Evolutionary conservation across 2,329 filamentous ascomycete species (phyloP).

Genomic region (Xylaria multiplex): DNA sequence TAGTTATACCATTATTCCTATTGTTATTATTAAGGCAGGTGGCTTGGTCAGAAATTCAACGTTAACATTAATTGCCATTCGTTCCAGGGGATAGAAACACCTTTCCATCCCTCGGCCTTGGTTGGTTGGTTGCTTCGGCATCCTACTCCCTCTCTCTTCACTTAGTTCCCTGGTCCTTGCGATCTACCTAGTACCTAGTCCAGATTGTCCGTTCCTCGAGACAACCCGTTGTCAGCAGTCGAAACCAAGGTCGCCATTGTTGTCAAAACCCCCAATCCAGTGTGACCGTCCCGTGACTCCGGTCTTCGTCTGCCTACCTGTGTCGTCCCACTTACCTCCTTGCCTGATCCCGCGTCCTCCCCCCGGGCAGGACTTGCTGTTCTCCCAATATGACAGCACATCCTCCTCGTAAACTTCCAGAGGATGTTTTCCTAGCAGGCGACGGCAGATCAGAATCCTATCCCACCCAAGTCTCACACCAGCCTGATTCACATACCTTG

Average conservation of each 20-base stretch:
- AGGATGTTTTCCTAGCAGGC: slow-evolving; percentile 42
- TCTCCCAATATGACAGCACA: slow-evolving; percentile 46
- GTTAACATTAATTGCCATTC: neutral
- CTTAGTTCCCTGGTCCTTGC: slow-evolving; percentile 38
- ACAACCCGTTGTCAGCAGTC: slow-evolving; percentile 31
- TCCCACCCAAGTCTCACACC: slow-evolving; percentile 32
- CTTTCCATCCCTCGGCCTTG: slow-evolving; percentile 21
- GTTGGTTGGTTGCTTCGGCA: slow-evolving; percentile 35
- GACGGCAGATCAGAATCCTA: slow-evolving; percentile 35
- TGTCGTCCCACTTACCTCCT: slow-evolving; percentile 17
- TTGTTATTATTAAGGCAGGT: slow-evolving; percentile 24
- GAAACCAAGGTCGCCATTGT: slow-evolving; percentile 38
- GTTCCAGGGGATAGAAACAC: slow-evolving; percentile 16
- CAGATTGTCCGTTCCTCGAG: slow-evolving; percentile 24
- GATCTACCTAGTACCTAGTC: slow-evolving; percentile 15
- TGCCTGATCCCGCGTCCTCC: slow-evolving; percentile 18
- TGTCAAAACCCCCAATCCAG: slow-evolving; percentile 18
- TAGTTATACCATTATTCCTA: neutral
- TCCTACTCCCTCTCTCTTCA: slow-evolving; percentile 12
- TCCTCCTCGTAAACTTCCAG: slow-evolving; percentile 43
- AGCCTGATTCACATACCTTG: slow-evolving; percentile 39
- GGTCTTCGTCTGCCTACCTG: slow-evolving; percentile 10
- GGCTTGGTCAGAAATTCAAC: slow-evolving; percentile 14
- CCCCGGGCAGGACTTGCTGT: slow-evolving; percentile 21
- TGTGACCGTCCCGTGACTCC: slow-evolving; percentile 9